Percentiles rank a stretch among this genome's conserved stretches.
Conservation (phyloP, 1,284 basidiomycete genomes). For the Meira miltonrushii region DNA sequence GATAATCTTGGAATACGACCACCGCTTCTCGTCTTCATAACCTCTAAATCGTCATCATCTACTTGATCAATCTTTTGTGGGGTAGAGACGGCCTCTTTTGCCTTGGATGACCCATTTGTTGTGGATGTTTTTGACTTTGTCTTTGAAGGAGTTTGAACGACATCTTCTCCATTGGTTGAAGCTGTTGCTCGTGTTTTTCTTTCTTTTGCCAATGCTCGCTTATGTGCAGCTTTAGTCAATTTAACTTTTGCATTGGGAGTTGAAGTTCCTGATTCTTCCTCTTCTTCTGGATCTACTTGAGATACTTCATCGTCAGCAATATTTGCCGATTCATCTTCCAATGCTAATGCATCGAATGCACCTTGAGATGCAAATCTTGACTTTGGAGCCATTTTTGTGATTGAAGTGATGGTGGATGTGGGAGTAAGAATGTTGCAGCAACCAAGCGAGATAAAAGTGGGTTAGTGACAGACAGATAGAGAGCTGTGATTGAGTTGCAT, state of each 20-base stretch:
- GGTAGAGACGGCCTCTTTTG: neutral
- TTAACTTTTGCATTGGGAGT: no score
- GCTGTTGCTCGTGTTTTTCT: neutral
- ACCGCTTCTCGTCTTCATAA: slow-evolving; percentile 3
- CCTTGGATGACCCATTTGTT: neutral
- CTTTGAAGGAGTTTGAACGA: neutral
- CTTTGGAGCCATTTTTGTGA: slow-evolving; percentile 3
- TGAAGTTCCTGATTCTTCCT: no score
- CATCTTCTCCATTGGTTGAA: neutral
- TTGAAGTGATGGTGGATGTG: no score
- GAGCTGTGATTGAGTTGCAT: no score
- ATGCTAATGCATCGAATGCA: slow-evolving; percentile 14
- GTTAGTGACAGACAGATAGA: no score
- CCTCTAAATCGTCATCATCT: neutral
- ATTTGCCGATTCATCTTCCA: neutral
- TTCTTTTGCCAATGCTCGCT: neutral
- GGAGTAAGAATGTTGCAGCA: no score
- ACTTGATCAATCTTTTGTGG: neutral
- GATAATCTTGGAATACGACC: neutral
- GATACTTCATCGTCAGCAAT: no score
- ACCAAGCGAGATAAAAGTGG: no score
- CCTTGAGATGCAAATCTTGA: slow-evolving; percentile 16
- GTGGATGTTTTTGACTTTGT: neutral
- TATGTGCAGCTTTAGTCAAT: neutral
- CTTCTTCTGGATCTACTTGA: no score